phyloP scores from a whole-genome alignment of 805 yeast species.

The Isabelozyma pseudorhagii region DNA sequence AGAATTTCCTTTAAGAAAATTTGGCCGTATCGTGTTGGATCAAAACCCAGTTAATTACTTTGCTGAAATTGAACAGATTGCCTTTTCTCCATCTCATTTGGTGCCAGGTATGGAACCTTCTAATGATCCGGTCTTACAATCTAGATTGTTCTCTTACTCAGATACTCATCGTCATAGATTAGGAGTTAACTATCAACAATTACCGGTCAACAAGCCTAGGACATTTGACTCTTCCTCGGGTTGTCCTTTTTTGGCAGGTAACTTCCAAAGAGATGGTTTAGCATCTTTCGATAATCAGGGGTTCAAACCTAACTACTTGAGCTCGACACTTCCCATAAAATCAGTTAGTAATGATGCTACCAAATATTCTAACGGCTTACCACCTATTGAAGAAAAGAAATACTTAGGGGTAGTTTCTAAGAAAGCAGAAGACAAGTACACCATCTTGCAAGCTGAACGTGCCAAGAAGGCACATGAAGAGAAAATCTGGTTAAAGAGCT shows the following conservation, averaged over 20 bases:
- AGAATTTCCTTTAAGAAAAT: slow-evolving; percentile 51
- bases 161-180: slow-evolving; percentile 85
- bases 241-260: slow-evolving; percentile 24
- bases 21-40: slow-evolving; percentile 54
- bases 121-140: slow-evolving; percentile 81
- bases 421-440: slow-evolving; percentile 18
- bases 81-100: slow-evolving; percentile 82
- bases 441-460: slow-evolving; percentile 24
- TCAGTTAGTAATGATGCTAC: slow-evolving; percentile 15
- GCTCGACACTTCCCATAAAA: slow-evolving; percentile 34
- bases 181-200: slow-evolving; percentile 64
- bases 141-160: slow-evolving; percentile 77
- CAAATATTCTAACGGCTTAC: slow-evolving; percentile 15
- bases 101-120: slow-evolving; percentile 81
- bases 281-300: slow-evolving; percentile 33
- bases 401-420: slow-evolving; percentile 31
- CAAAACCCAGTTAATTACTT: slow-evolving; percentile 53
- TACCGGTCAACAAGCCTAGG: slow-evolving; percentile 56
- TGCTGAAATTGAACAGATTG: slow-evolving; percentile 70
- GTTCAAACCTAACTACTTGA: slow-evolving; percentile 48
- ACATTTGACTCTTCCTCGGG: slow-evolving; percentile 17
- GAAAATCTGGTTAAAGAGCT: slow-evolving; percentile 31
- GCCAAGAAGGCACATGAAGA: slow-evolving; percentile 33
- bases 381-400: slow-evolving; percentile 17
- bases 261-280: slow-evolving; percentile 20